These are phyloP conservation scores for Juglanconis oblonga DNA, from an alignment of 2,329 filamentous ascomycete species.

Conservation along the genomic window DNA sequence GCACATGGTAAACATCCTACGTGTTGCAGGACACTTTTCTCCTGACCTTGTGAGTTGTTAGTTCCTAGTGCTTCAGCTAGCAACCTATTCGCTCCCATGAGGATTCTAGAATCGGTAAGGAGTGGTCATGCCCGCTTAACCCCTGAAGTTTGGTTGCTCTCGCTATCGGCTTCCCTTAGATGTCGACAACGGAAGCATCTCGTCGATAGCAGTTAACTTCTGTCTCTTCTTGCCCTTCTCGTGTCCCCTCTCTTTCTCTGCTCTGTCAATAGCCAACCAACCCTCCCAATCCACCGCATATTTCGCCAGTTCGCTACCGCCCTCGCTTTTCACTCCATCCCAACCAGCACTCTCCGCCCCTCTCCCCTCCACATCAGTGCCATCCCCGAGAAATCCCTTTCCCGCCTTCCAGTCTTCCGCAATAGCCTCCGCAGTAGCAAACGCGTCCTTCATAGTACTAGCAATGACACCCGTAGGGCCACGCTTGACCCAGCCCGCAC, in stretches of 20 bases:
- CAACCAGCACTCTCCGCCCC: slow-evolving; percentile 55
- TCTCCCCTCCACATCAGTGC: slow-evolving; percentile 2
- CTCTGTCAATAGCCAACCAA: slow-evolving; percentile 80
- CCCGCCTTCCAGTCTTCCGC: slow-evolving; percentile 66
- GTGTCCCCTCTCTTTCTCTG: slow-evolving; percentile 66
- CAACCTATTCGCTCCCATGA: slow-evolving; percentile 27
- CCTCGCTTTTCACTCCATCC: slow-evolving; percentile 68
- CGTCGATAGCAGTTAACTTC: slow-evolving; percentile 56
- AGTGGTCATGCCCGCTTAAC: too few relatives aligned
- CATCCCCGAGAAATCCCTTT: slow-evolving; percentile 36
- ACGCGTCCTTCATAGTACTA: slow-evolving; percentile 93
- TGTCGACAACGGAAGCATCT: slow-evolving; percentile 46
- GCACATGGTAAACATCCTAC: slow-evolving; percentile 9
- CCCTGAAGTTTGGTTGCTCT: too few relatives aligned
- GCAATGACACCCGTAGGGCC: slow-evolving; percentile 95
- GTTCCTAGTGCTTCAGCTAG: slow-evolving; percentile 33
- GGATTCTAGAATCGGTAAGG: too few relatives aligned
- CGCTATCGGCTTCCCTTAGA: neutral
- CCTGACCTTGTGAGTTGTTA: neutral
- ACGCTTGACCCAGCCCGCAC: slow-evolving; percentile 93
- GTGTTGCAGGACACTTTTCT: neutral
- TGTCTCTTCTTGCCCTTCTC: slow-evolving; percentile 73
- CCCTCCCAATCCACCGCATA: slow-evolving; percentile 70
- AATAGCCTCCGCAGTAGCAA: slow-evolving; percentile 81
- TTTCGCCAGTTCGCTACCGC: slow-evolving; percentile 31